Evolutionary conservation across 1,284 basidiomycete species (phyloP).

Genomic region (Malassezia cuniculi): DNA sequence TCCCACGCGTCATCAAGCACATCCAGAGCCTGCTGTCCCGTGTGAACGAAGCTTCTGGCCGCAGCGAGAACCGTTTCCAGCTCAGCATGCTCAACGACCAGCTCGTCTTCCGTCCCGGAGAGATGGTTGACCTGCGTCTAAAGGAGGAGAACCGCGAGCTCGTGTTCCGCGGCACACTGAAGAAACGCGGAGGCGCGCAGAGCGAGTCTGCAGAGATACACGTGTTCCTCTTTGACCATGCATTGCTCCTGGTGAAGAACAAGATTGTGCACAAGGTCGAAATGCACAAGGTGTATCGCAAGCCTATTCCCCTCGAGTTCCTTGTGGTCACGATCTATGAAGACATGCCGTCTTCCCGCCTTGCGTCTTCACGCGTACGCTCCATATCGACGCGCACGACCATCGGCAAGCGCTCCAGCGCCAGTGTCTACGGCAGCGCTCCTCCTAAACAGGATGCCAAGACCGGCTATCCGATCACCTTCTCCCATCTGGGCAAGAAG

Average conservation of each 20-base stretch:
- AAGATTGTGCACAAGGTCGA: slow-evolving; percentile 75
- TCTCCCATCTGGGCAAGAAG: slow-evolving; percentile 82
- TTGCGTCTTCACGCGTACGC: slow-evolving; percentile 45
- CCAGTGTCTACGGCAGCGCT: slow-evolving; percentile 18
- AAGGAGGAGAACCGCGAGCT: slow-evolving; percentile 77
- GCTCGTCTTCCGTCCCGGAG: slow-evolving; percentile 69
- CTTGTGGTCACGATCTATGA: slow-evolving; percentile 72
- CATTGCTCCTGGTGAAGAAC: slow-evolving; percentile 83
- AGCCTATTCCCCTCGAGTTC: slow-evolving; percentile 92
- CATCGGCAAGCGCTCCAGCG: slow-evolving; percentile 37
- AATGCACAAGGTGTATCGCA: slow-evolving; percentile 82
- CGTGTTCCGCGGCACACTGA: slow-evolving; percentile 83
- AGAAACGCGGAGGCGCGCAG: slow-evolving; percentile 62
- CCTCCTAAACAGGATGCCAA: slow-evolving; percentile 58
- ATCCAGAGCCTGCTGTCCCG: slow-evolving; percentile 71
- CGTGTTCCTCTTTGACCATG: slow-evolving; percentile 94
- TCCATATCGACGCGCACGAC: slow-evolving; percentile 49
- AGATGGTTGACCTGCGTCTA: slow-evolving; percentile 73
- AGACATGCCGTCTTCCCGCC: slow-evolving; percentile 49
- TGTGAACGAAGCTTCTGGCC: slow-evolving; percentile 83
- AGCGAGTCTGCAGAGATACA: slow-evolving; percentile 75
- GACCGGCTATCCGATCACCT: slow-evolving; percentile 79
- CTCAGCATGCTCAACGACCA: slow-evolving; percentile 77
- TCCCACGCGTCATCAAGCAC: slow-evolving; percentile 67
- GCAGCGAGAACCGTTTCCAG: slow-evolving; percentile 85